Conservation (phyloP, 768 basidiomycete species). For the Hygrophorus pudorinus region DNA sequence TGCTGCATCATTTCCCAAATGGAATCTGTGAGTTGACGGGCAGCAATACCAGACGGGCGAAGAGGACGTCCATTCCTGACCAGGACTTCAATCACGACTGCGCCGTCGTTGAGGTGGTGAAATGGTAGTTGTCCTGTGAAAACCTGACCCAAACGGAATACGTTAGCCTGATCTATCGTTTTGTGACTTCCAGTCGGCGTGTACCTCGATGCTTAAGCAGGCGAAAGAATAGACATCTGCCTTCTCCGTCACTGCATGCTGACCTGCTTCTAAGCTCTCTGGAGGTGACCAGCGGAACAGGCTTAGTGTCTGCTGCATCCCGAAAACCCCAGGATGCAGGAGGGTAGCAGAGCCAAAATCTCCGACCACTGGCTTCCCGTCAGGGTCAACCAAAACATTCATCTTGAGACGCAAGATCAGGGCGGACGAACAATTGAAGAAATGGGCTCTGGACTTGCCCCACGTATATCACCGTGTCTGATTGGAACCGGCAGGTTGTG, state of each 20-base stretch:
- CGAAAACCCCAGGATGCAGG: neutral
- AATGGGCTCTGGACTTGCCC: slow-evolving; percentile 4
- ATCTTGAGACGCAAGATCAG: slow-evolving; percentile 1
- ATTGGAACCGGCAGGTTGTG: slow-evolving; percentile 8
- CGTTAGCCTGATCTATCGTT: neutral
- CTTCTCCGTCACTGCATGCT: slow-evolving; percentile 8
- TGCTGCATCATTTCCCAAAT: slow-evolving; percentile 9
- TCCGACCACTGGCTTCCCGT: slow-evolving; percentile 8
- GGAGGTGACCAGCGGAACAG: slow-evolving; percentile 6
- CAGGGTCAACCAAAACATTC: slow-evolving; percentile 10
- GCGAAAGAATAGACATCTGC: slow-evolving; percentile 12
- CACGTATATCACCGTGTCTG: slow-evolving; percentile 13
- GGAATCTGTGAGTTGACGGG: slow-evolving; percentile 7
- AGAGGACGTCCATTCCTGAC: slow-evolving; percentile 7
- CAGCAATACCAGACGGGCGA: slow-evolving; percentile 5
- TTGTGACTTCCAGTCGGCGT: neutral
- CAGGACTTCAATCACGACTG: slow-evolving; percentile 11
- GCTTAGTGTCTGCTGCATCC: too few species aligned
- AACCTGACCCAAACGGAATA: slow-evolving; percentile 5
- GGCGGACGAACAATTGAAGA: neutral
- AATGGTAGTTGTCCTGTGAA: slow-evolving; percentile 11
- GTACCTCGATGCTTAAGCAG: slow-evolving; percentile 11
- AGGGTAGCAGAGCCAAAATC: slow-evolving; percentile 9
- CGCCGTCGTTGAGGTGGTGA: slow-evolving; percentile 10
- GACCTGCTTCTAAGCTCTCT: slow-evolving; percentile 7